Conservation (phyloP, 345 rosid species). For the Microcos paniculata region DNA sequence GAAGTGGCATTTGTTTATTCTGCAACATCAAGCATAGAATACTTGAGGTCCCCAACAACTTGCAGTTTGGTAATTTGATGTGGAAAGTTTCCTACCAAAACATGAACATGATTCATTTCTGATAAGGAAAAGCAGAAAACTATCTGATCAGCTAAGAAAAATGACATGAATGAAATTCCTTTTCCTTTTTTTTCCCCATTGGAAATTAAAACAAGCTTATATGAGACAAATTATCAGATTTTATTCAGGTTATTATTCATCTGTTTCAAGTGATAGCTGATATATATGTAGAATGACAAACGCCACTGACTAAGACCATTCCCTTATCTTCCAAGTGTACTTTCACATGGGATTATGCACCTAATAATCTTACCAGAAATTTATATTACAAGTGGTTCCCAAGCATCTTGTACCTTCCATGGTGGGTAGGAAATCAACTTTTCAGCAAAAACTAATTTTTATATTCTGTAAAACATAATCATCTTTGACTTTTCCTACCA, state of each 20-base stretch:
- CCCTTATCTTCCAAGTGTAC: constrained; percentile 29
- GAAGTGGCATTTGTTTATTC: neutral
- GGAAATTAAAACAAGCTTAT: neutral
- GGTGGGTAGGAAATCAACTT: constrained; percentile 31
- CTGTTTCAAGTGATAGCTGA: constrained; percentile 2
- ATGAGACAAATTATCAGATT: neutral
- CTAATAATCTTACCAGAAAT: constrained; percentile 32
- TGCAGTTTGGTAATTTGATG: neutral
- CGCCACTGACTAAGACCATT: constrained; percentile 25
- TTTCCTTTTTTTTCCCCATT: too few relatives aligned
- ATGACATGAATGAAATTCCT: neutral
- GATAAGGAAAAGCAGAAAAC: neutral
- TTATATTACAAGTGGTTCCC: constrained; percentile 22
- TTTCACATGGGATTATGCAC: constrained; percentile 24
- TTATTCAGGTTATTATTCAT: neutral
- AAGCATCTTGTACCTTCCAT: constrained; percentile 18
- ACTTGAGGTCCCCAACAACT: constrained; percentile 3
- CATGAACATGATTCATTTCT: constrained; percentile 8
- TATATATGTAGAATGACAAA: constrained; percentile 15
- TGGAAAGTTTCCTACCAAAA: constrained; percentile 5
- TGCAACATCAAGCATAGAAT: neutral
- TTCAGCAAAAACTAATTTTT: neutral
- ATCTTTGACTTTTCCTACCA: constrained; percentile 22
- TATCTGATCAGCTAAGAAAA: neutral
- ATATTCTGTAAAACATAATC: constrained; percentile 13